Base-by-base conservation (phyloP, 176 grass and related monocot genomes). In the Avena sativa region DNA sequence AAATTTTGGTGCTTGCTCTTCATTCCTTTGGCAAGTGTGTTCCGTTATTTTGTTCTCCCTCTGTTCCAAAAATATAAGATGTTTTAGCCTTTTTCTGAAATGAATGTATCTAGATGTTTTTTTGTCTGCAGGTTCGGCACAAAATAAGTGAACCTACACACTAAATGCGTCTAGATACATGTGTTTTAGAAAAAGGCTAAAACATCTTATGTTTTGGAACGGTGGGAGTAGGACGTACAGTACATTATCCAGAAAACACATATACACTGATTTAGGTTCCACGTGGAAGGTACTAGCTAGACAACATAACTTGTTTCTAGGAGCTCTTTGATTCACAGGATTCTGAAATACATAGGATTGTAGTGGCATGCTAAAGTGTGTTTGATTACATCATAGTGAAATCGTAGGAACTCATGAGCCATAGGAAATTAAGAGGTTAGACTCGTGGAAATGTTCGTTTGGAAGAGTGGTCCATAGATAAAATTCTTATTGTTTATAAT, bases 261-360 rank as follows among this genome's bases (percentile, higher is more conserved):
- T n/a, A 73, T 70, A 30, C 77, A 48, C 16, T 4, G 5, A 32
- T 25, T 23, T 6, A 67, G 38, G 15, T 74, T 75, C 87, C 2
- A 19, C 26, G 2, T 40, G 4, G 66, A 84, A 60, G 43, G 5
- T 73, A 71, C n/a, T 63, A 65, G 23, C 28, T 87, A 61, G 20
- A 26, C 6, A 6, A 36, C 65, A 19, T 36, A 90, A 21, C 19
- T 81, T 86, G 9, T 62, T 83, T 86, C 59, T 32, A 12, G 50
- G 20, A 73, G 20, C 12, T 73, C 43, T 73, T 48, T 12, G 20
- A 48, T 73, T 48, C 43, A 73, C 43, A 48, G 4, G 4, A 73
- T 73, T 48, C 43, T 23, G 10, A 48, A n/a, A 53, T 15, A 55
- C 62, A 23, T 1, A 30, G 26, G 25, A 65, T 30, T 65, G 40